Conservation (phyloP, 768 basidiomycete species). For the Gloeostereum incarnatum region DNA sequence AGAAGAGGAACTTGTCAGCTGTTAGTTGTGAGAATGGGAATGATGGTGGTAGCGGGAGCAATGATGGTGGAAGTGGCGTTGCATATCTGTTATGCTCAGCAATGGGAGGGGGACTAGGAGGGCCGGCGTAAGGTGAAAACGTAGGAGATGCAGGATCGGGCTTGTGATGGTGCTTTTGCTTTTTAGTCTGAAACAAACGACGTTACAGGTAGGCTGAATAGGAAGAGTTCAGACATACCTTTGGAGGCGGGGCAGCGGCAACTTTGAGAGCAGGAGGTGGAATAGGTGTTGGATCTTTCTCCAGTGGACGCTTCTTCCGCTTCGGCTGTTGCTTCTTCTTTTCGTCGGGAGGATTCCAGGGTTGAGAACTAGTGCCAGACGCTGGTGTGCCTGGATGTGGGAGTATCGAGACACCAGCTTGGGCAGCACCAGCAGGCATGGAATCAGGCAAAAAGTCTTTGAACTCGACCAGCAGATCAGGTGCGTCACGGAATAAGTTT, state of each 20-base stretch:
- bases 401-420: conserved; percentile 35
- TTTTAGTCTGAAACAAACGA: conserved; percentile 44
- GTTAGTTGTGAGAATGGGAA: conserved; percentile 22
- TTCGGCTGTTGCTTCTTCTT: conserved; percentile 32
- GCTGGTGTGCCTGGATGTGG: conserved; percentile 34
- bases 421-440: conserved; percentile 28
- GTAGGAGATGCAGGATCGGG: conserved; percentile 47
- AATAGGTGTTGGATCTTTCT: conserved; percentile 61
- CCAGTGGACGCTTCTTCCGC: conserved; percentile 52
- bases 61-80: conserved; percentile 10
- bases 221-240: too few species aligned
- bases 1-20: conserved; percentile 82
- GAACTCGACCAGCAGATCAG: conserved; percentile 73
- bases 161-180: conserved; percentile 52
- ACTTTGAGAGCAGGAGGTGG: conserved; percentile 45
- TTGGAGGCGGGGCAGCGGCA: too few species aligned
- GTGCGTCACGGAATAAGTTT: conserved; percentile 71
- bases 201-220: too few species aligned
- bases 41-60: conserved; percentile 13
- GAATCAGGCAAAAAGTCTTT: conserved; percentile 73
- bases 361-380: conserved; percentile 10
- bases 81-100: conserved; percentile 20
- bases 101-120: conserved; percentile 32
- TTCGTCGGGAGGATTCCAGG: conserved; percentile 32
- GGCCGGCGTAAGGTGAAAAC: conserved; percentile 36